phyloP scores from a whole-genome alignment of 768 basidiomycete species.

The Collybia nuda region DNA sequence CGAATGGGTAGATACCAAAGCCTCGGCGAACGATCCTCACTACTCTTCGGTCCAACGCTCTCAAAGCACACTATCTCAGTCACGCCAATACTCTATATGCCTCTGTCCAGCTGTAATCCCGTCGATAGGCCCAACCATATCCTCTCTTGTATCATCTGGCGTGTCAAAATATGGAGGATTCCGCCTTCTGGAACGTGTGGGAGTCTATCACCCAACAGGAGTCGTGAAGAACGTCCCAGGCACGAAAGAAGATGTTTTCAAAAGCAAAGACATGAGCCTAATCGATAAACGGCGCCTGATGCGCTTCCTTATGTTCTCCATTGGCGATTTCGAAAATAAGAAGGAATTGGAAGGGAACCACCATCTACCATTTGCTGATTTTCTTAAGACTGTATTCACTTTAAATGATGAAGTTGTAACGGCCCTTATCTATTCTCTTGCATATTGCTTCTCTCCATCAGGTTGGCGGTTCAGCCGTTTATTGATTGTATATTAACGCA shows the following conservation, averaged over 20 bases:
- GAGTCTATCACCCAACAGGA: constrained; percentile 50
- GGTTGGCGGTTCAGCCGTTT: constrained; percentile 41
- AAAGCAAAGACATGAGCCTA: constrained; percentile 70
- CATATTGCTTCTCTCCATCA: constrained; percentile 57
- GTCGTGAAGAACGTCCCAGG: constrained; percentile 71
- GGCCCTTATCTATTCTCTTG: constrained; percentile 77
- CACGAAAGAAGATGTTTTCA: constrained; percentile 93
- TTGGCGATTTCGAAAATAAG: constrained; percentile 68
- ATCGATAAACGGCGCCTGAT: constrained; percentile 89
- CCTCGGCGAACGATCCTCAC: constrained; percentile 20
- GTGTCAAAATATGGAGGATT: constrained; percentile 93
- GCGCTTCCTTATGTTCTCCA: constrained; percentile 86
- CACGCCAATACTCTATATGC: constrained; percentile 82
- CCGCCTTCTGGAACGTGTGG: constrained; percentile 72
- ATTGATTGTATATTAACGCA: constrained; percentile 1
- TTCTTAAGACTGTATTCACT: constrained; percentile 63
- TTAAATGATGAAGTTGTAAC: constrained; percentile 55
- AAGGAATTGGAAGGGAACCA: constrained; percentile 58
- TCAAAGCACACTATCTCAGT: constrained; percentile 42
- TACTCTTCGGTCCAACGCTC: constrained; percentile 48
- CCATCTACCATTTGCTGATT: constrained; percentile 56
- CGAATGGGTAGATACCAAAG: constrained; percentile 56
- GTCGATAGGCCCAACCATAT: constrained; percentile 75
- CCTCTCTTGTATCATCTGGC: constrained; percentile 75
- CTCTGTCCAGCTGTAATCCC: constrained; percentile 83